A percentile compares a stretch with the other conserved stretches of the same genome.
These are phyloP conservation scores for Suillus subalutaceus DNA, from an alignment of 768 basidiomycete species.

Conservation along the genomic window DNA sequence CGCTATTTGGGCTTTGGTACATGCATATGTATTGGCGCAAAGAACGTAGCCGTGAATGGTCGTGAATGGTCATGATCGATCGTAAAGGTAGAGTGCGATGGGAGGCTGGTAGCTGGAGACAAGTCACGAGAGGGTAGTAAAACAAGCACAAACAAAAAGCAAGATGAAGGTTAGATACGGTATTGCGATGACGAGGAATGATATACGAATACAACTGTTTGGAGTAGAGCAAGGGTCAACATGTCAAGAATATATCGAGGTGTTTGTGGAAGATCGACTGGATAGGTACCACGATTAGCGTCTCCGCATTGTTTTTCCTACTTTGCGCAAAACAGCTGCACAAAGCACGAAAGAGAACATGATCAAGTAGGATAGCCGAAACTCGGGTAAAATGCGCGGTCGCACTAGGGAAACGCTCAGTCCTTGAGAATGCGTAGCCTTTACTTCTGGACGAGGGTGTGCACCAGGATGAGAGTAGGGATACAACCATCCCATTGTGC, in stretches of 20 bases:
- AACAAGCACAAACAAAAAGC: background rate
- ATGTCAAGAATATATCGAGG: background rate
- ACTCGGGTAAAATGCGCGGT: slow-evolving; percentile 8
- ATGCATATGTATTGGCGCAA: background rate
- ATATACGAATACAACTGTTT: background rate
- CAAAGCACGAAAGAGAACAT: slow-evolving; percentile 33
- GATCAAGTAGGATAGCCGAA: slow-evolving; percentile 27
- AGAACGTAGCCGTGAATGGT: background rate
- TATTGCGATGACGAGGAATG: background rate
- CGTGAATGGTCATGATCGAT: background rate
- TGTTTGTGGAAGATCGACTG: background rate
- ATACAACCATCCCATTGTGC: slow-evolving; percentile 27
- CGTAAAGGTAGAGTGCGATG: background rate
- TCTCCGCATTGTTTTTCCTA: slow-evolving; percentile 26
- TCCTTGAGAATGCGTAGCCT: slow-evolving; percentile 2
- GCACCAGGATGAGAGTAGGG: slow-evolving; percentile 19
- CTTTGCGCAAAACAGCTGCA: slow-evolving; percentile 27
- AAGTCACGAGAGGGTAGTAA: background rate
- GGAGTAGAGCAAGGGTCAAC: background rate
- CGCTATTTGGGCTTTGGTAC: background rate
- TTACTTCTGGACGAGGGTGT: background rate
- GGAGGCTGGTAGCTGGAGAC: background rate
- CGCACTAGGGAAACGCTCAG: slow-evolving; percentile 12
- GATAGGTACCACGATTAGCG: slow-evolving; percentile 18
- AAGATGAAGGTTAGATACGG: background rate